Percentiles rank a stretch among this genome's conserved stretches.
phyloP scores from a whole-genome alignment of 2,329 filamentous ascomycete genomes.

The Ophiostoma ips region DNA sequence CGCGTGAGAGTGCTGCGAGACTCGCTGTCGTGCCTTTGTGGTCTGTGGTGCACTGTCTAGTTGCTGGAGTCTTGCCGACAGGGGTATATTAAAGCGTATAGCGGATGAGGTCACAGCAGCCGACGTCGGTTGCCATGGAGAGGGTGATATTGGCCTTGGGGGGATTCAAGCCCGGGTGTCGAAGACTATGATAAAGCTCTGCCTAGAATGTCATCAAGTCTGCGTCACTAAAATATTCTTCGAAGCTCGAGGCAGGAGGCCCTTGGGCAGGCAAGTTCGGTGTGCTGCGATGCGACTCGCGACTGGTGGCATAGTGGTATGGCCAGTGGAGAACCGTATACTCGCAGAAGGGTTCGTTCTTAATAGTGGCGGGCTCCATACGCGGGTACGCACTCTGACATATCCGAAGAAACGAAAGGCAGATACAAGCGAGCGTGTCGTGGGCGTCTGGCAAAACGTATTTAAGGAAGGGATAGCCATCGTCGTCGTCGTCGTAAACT shows the following conservation, averaged over 20 bases:
- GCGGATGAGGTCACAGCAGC: background rate
- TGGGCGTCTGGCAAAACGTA: background rate
- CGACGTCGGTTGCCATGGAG: background rate
- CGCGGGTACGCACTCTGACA: background rate
- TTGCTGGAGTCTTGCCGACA: background rate
- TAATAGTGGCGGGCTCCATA: background rate
- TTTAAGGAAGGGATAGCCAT: background rate
- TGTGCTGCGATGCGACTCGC: background rate
- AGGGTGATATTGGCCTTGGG: background rate
- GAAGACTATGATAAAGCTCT: background rate
- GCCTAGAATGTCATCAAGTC: background rate
- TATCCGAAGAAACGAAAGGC: background rate
- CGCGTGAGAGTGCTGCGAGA: background rate
- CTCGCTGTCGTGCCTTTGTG: background rate
- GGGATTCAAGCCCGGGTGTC: background rate
- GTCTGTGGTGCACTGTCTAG: background rate
- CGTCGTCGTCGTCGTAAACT: too few species aligned
- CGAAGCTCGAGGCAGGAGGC: background rate
- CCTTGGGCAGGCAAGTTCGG: background rate
- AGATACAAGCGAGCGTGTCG: background rate
- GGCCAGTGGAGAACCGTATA: background rate
- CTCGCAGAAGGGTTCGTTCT: background rate
- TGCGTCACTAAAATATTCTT: background rate
- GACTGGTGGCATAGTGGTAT: background rate
- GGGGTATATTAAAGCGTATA: background rate